A percentile compares a stretch with the other conserved stretches of the same genome.
These are phyloP conservation scores for Climacium dendroides DNA, from an alignment of 225 moss, liverwort and hornwort genomes.

Conservation along the genomic window DNA sequence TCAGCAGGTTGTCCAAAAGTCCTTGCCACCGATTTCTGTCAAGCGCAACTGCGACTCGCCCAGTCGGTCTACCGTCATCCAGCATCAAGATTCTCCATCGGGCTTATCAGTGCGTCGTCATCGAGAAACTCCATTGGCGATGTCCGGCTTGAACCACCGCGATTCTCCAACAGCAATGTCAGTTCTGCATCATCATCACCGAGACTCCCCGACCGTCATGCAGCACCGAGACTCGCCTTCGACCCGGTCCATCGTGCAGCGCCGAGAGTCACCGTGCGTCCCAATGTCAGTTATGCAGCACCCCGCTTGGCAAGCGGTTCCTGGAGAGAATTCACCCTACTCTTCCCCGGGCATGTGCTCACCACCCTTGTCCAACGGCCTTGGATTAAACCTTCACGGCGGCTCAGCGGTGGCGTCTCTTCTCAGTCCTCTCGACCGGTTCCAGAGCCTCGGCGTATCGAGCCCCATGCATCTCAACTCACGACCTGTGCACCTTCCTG, in stretches of 20 bases:
- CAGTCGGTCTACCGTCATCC: conserved; percentile 9
- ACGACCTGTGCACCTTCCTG: conserved; percentile 66
- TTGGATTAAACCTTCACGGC: conserved; percentile 47
- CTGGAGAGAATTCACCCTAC: conserved; percentile 35
- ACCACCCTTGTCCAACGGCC: conserved; percentile 34
- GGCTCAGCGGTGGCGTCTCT: conserved; percentile 74
- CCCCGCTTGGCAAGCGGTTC: conserved; percentile 49
- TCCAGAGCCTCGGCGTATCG: conserved; percentile 39
- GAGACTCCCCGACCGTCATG: conserved; percentile 30
- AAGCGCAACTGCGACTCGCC: conserved; percentile 39
- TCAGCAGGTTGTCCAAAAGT: conserved; percentile 33
- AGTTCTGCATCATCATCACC: conserved; percentile 26
- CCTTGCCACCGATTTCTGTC: conserved; percentile 32
- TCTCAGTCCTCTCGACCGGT: conserved; percentile 58
- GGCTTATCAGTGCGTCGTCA: conserved; percentile 27
- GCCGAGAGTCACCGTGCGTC: conserved; percentile 32
- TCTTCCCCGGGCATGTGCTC: conserved; percentile 44
- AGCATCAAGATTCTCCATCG: conserved; percentile 41
- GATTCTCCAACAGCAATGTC: conserved; percentile 31
- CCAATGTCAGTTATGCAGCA: conserved; percentile 66
- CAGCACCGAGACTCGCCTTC: conserved; percentile 47
- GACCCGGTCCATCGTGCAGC: conserved; percentile 28
- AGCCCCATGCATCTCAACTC: conserved; percentile 49
- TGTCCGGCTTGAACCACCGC: conserved; percentile 32
- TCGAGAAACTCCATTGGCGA: conserved; percentile 32